Evolutionary conservation across 371 early-diverging fungal genomes (phyloP).

Genomic region (Zopfochytrium polystomum): DNA sequence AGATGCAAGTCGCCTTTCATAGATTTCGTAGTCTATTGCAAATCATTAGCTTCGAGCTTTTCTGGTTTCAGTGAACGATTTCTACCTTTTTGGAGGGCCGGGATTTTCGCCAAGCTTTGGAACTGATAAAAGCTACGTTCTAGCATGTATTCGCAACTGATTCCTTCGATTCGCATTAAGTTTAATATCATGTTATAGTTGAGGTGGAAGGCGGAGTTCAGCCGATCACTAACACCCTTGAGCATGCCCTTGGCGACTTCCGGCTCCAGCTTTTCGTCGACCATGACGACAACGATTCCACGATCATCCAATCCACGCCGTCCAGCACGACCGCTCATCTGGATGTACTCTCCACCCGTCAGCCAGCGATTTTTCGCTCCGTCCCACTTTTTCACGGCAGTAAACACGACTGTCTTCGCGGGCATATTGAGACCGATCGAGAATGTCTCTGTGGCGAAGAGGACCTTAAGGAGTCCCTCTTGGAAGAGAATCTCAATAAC

Average conservation of each 20-base stretch:
- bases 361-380: slow-evolving; percentile 88
- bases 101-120: slow-evolving; percentile 85
- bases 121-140: slow-evolving; percentile 96
- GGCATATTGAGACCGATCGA: slow-evolving; percentile 99
- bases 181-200: slow-evolving; percentile 99
- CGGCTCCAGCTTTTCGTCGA: slow-evolving; percentile 96
- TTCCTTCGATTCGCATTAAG: slow-evolving; percentile 94
- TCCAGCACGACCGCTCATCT: slow-evolving; percentile 98
- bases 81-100: slow-evolving; percentile 66
- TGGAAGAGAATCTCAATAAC: slow-evolving; percentile 99
- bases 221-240: slow-evolving; percentile 88
- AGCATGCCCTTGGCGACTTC: slow-evolving; percentile 90
- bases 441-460: slow-evolving; percentile 99
- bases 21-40: slow-evolving; percentile 40
- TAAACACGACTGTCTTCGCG: slow-evolving; percentile 99
- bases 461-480: slow-evolving; percentile 95
- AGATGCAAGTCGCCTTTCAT: slow-evolving; percentile 56
- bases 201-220: slow-evolving; percentile 97
- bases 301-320: slow-evolving; percentile 97
- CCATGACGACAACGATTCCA: slow-evolving; percentile 97
- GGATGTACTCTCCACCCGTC: slow-evolving; percentile 98
- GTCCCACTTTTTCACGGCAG: slow-evolving; percentile 96
- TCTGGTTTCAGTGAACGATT: no score
- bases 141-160: slow-evolving; percentile 93
- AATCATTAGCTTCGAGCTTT: slow-evolving; percentile 6